Evolutionary conservation across 2,329 filamentous ascomycete genomes (phyloP), one percentile per base, ranked within the genome.

Genomic region (Pseudovirgaria hyperparasitica): DNA sequence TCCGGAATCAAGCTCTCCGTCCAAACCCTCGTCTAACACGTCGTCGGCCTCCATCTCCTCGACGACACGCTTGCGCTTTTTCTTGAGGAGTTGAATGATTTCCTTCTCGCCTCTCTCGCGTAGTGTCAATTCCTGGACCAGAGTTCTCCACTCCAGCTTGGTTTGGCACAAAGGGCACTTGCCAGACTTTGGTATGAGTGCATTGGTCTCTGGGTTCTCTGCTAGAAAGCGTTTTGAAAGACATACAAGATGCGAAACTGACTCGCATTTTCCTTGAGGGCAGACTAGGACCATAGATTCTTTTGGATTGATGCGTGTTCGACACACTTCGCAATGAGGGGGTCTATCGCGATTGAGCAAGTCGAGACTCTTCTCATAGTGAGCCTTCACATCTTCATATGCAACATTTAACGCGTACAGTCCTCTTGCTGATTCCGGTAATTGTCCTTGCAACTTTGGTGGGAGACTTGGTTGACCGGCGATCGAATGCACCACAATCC

Each of bases 91-190:
- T 38, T 72, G 72, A 21, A 74, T 67, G 1, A 86, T 58, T 37
- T 85, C 77, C 31, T 78, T 77, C 29, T 65, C 54, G 1, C 78
- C 85, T 14, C 82, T 67, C 19, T 71, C 60, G 17, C 87, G 67
- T 25, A 93, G 55, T 26, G 69, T 90, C 40, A 92, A 54, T 47
- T 92, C 86, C 46, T 75, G 86, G 58, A 92, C 78, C 56, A 94
- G 70, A 25, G 79, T 70, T 0, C 65, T 62, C 87, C 87, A 96
- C 26, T 62, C 50, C 2, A 85, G 55, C 4, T 60, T 52, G 0
- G 61, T 60, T 1, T 63, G 54, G 45, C 87, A 96, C 12, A 57
- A 57, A 0, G 82, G 82, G 54, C 87, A 96, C 2, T 42, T 52
- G 3, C 84, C 85, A 18, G 62, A 47, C 2, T 69, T 60, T 0